Evolutionary conservation across 1,284 basidiomycete species (phyloP), one percentile per base, ranked within the genome.

Genomic region (Ganoderma resinaceum): DNA sequence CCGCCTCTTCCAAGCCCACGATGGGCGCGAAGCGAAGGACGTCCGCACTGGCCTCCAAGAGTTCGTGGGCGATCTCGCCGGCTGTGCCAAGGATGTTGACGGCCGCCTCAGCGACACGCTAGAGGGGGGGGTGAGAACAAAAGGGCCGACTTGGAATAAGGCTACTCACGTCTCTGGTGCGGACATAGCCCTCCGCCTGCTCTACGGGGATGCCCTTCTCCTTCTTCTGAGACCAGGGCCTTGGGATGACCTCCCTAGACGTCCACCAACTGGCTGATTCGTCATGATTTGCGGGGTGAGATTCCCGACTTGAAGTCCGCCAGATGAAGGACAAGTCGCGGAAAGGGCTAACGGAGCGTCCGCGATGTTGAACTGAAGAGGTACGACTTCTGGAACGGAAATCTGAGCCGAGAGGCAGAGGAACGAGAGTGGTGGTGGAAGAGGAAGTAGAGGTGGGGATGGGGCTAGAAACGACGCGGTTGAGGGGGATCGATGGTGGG

Each of bases 21-120:
- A 91, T 74, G 14, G 91, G 90, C 0, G 81, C 86, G 37, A 89
- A 80, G 11, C 84, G 79, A n/a, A 90, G 79, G 12, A 88, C 69
- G 14, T 90, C 87, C 4, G 81, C 79, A 37, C 83, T 81, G 3
- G 84, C 63, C 35, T 78, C 74, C 7, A 90, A 81, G 0, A 80
- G 77, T 72, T 90, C 87, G 68, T 87, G 87, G 0, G 80, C 74
- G 11, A 87, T 76, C 49, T 83, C 81, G 2, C 74, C 75, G 0
- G 83, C 74, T 12, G 80, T 82, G 23, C 84, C 86, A 20, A 89
- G 79, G 3, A 85, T 81, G 14, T 85, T 82, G 0, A 73, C 75
- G 2, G 80, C 80, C 1, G 87, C 87, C 66, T 84, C 76, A 3
- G 73, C 66, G 11, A 76, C 76, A n/a, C 76, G 77, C 76, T 78